A percentile compares a stretch with the other conserved stretches of the same genome.
phyloP scores from a whole-genome alignment of 176 grass and related monocot species.

The Pharus latifolius region DNA sequence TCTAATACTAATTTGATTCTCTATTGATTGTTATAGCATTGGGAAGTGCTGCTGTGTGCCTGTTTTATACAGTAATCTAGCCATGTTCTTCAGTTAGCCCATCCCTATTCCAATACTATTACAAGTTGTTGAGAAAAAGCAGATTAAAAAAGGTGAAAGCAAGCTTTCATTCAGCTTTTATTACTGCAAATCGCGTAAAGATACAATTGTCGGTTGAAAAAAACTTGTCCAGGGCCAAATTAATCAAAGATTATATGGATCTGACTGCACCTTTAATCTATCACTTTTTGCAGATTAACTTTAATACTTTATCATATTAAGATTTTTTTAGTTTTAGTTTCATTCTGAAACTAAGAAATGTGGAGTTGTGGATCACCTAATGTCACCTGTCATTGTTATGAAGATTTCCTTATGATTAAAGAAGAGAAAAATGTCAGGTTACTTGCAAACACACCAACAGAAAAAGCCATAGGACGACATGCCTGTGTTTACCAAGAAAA shows the following conservation, averaged over 20 bases:
- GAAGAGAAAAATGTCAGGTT: constrained; percentile 15
- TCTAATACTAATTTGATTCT: too few relatives aligned
- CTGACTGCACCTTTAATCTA: constrained; percentile 25
- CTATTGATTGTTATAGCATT: too few relatives aligned
- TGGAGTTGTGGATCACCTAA: neutral
- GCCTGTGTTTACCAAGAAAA: too few relatives aligned
- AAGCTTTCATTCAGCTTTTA: constrained; percentile 29
- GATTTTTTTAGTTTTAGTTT: neutral
- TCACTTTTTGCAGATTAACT: constrained; percentile 15
- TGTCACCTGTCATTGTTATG: neutral
- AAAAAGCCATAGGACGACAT: neutral
- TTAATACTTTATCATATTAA: neutral
- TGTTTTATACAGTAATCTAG: too few relatives aligned
- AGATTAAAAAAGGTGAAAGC: constrained; percentile 22
- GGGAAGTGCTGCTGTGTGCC: too few relatives aligned
- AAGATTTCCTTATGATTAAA: constrained; percentile 14
- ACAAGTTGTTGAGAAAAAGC: neutral
- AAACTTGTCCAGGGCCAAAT: constrained; percentile 14
- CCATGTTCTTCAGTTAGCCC: neutral
- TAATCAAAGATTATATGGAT: constrained; percentile 22
- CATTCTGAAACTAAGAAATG: neutral
- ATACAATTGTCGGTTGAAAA: constrained; percentile 47
- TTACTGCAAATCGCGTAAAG: constrained; percentile 37
- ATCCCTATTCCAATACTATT: neutral
- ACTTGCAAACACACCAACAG: neutral